Evolutionary conservation across 345 rosid genomes (phyloP).

Genomic region (Sonneratia alba): DNA sequence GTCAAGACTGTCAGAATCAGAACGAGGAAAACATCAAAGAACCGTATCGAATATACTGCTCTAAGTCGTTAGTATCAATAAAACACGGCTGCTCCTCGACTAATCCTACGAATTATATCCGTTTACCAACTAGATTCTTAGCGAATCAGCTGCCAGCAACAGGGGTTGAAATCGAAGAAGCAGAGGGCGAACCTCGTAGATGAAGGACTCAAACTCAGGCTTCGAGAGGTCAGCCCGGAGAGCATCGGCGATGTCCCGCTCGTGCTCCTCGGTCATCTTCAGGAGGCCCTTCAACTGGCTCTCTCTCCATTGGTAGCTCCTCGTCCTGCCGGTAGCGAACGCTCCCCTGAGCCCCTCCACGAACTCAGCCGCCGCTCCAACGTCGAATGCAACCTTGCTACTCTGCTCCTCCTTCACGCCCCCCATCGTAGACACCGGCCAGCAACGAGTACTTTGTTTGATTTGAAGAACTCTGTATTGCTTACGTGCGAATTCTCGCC

Average conservation of each 20-base stretch:
- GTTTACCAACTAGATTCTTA: not conserved
- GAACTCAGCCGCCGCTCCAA: slow-evolving; percentile 35
- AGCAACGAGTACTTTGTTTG: too few species aligned
- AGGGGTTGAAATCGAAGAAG: not conserved
- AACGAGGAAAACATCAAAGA: not conserved
- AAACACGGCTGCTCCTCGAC: not conserved
- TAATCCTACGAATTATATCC: not conserved
- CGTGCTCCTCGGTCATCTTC: slow-evolving; percentile 45
- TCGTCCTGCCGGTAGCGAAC: slow-evolving; percentile 51
- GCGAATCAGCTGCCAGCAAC: not conserved
- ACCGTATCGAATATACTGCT: not conserved
- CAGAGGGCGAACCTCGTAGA: slow-evolving; percentile 52
- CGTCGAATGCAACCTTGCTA: slow-evolving; percentile 27
- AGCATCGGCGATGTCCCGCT: slow-evolving; percentile 58
- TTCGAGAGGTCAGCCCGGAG: slow-evolving; percentile 69
- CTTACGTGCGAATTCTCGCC: too few species aligned
- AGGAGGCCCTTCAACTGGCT: slow-evolving; percentile 52
- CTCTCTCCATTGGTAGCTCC: slow-evolving; percentile 65
- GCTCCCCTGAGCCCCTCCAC: slow-evolving; percentile 40
- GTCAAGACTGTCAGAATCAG: not conserved
- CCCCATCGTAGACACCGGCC: slow-evolving; percentile 17
- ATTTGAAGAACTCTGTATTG: too few species aligned
- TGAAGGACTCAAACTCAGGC: slow-evolving; percentile 61
- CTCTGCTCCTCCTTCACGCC: not conserved
- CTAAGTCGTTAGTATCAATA: not conserved